A percentile compares a stretch with the other conserved stretches of the same genome.
These are phyloP conservation scores for Rhizomucor pusillus DNA, from an alignment of 371 early-diverging fungal genomes.

Conservation along the genomic window DNA sequence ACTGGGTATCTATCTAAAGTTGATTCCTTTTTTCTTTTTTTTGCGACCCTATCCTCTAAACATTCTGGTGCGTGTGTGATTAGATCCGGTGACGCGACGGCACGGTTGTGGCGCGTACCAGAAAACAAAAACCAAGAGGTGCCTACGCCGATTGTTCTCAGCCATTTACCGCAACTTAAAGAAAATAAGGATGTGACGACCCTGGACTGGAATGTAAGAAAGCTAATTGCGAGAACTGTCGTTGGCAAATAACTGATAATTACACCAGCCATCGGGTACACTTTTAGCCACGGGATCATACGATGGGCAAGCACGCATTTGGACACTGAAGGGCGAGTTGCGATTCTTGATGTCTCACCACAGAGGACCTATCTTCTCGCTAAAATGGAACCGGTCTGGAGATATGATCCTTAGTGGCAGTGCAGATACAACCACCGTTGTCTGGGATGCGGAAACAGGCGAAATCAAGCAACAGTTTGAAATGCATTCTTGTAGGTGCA, in stretches of 20 bases:
- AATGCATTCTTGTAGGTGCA: constrained; percentile 66
- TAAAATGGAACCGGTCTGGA: constrained; percentile 88
- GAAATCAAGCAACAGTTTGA: constrained; percentile 76
- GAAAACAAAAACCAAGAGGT: constrained; percentile 24
- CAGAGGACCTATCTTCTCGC: constrained; percentile 79
- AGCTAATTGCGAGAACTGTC: neutral
- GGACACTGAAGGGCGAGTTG: constrained; percentile 78
- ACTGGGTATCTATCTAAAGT: constrained; percentile 79
- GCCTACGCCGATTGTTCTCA: constrained; percentile 54
- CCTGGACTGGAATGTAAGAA: constrained; percentile 88
- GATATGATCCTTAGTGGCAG: constrained; percentile 76
- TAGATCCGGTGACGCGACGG: constrained; percentile 84
- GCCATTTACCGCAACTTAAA: constrained; percentile 53
- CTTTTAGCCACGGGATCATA: constrained; percentile 90
- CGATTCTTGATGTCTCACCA: constrained; percentile 70
- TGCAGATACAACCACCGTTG: constrained; percentile 76
- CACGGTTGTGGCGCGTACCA: constrained; percentile 80
- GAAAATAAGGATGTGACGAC: constrained; percentile 75
- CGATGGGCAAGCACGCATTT: constrained; percentile 86
- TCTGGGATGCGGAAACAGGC: constrained; percentile 86
- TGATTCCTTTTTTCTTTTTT: no score
- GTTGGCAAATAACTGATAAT: neutral
- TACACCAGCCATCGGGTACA: constrained; percentile 68
- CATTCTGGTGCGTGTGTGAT: constrained; percentile 3
- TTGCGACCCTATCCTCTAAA: no score